Percentiles rank a stretch among this genome's conserved stretches.
phyloP scores from a whole-genome alignment of 352 stramenopile species.

The Globisporangium viniferum region DNA sequence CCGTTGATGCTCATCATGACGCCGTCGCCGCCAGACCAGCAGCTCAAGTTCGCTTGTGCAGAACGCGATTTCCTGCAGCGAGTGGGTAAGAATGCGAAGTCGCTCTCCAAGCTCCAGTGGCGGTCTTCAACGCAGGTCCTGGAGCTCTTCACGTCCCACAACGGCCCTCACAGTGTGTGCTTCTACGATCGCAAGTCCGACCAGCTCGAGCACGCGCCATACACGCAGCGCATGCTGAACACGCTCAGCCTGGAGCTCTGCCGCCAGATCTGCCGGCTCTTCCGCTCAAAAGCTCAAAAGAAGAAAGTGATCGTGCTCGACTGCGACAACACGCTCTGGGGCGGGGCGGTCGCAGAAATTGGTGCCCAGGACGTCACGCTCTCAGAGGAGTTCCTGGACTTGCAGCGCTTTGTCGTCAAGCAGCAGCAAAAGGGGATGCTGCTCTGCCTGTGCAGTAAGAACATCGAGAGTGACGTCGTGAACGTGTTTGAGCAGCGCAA shows the following conservation, averaged over 20 bases:
- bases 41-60: constrained; percentile 13
- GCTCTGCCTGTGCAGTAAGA: constrained; percentile 71
- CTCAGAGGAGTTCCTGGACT: constrained; percentile 34
- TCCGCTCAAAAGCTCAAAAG: constrained; percentile 15
- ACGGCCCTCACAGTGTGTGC: neutral
- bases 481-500: constrained; percentile 40
- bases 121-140: constrained; percentile 28
- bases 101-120: neutral
- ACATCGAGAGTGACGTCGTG: constrained; percentile 50
- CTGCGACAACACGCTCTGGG: constrained; percentile 78
- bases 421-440: constrained; percentile 49
- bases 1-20: constrained; percentile 42
- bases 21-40: constrained; percentile 21
- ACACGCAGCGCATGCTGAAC: constrained; percentile 61
- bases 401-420: constrained; percentile 57
- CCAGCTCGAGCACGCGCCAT: constrained; percentile 62
- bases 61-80: constrained; percentile 17
- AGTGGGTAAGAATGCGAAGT: constrained; percentile 19
- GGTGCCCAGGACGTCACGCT: constrained; percentile 37
- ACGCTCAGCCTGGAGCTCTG: constrained; percentile 38
- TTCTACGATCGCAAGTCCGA: constrained; percentile 44
- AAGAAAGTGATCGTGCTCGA: constrained; percentile 80
- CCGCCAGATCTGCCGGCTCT: constrained; percentile 51
- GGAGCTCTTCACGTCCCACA: constrained; percentile 30
- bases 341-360: constrained; percentile 58